Conservation (phyloP, 169 alveolate species). For the Ichthyophthirius multifiliis region DNA sequence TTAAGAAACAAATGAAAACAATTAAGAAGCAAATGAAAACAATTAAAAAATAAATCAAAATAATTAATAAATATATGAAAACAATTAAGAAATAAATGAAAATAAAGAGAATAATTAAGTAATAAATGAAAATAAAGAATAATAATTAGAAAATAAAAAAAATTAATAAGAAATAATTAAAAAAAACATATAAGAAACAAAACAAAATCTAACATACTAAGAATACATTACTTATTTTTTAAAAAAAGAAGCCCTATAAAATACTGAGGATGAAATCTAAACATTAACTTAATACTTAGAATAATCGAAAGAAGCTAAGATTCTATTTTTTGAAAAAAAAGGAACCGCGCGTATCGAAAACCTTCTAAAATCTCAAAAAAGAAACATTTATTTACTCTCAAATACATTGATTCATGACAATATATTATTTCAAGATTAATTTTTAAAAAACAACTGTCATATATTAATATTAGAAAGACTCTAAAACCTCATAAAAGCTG, state of each 20-base stretch:
- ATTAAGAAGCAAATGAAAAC: background rate
- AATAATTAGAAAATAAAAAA: background rate
- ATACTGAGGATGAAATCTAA: slow-evolving; percentile 50
- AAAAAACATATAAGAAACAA: background rate
- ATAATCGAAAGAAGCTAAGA: slow-evolving; percentile 21
- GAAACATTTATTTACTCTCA: background rate
- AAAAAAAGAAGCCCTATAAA: slow-evolving; percentile 47
- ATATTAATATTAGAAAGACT: background rate
- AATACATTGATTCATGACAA: background rate
- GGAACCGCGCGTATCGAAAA: slow-evolving; percentile 39
- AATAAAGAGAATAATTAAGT: background rate
- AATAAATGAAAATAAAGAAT: background rate
- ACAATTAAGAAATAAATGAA: background rate
- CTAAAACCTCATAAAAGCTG: background rate
- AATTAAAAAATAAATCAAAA: background rate
- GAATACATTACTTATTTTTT: slow-evolving; percentile 21
- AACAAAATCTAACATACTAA: background rate
- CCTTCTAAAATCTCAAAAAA: background rate
- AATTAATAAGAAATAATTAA: background rate
- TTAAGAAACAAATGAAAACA: background rate
- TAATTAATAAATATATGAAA: background rate
- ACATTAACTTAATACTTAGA: slow-evolving; percentile 23
- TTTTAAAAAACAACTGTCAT: background rate
- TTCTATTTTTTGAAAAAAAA: slow-evolving; percentile 49
- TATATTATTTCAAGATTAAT: background rate